These are phyloP conservation scores for Serendipita sp. DNA, from an alignment of 768 basidiomycete species.

Conservation along the genomic window DNA sequence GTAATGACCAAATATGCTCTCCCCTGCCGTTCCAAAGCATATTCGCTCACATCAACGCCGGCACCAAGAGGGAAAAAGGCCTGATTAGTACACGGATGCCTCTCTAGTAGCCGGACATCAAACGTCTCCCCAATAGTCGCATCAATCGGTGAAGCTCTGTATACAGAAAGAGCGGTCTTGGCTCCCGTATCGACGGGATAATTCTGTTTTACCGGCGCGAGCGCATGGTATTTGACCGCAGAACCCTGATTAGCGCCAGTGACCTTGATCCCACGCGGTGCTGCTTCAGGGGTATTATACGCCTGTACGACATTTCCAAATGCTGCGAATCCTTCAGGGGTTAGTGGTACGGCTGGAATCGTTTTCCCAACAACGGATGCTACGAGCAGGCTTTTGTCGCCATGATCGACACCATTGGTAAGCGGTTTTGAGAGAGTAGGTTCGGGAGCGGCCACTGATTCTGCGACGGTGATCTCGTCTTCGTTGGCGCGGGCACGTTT, in stretches of 20 bases:
- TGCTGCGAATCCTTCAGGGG: constrained; percentile 69
- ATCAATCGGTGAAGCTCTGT: constrained; percentile 54
- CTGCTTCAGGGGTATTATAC: constrained; percentile 48
- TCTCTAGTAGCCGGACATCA: constrained; percentile 60
- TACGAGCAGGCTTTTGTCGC: not conserved
- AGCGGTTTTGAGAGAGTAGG: not conserved
- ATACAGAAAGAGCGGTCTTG: constrained; percentile 63
- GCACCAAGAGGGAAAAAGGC: constrained; percentile 88
- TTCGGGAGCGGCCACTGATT: not conserved
- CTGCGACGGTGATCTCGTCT: not conserved
- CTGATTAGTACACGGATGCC: constrained; percentile 81
- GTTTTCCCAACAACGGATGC: constrained; percentile 3
- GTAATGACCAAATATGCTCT: constrained; percentile 70
- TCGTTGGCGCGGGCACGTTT: constrained; percentile 24
- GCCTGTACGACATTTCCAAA: constrained; percentile 90
- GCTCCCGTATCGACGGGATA: constrained; percentile 47
- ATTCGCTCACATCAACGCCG: constrained; percentile 22
- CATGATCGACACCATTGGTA: not conserved
- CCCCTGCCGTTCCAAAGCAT: constrained; percentile 33
- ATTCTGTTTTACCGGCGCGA: constrained; percentile 49
- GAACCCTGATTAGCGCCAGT: constrained; percentile 81
- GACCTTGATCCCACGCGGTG: constrained; percentile 49
- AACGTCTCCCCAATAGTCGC: constrained; percentile 31
- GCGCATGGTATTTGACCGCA: constrained; percentile 84
- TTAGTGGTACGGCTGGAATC: constrained; percentile 52